A percentile compares a stretch with the other conserved stretches of the same genome.
Conservation (phyloP, 1,284 basidiomycete species). For the Stereum hirsutum region DNA sequence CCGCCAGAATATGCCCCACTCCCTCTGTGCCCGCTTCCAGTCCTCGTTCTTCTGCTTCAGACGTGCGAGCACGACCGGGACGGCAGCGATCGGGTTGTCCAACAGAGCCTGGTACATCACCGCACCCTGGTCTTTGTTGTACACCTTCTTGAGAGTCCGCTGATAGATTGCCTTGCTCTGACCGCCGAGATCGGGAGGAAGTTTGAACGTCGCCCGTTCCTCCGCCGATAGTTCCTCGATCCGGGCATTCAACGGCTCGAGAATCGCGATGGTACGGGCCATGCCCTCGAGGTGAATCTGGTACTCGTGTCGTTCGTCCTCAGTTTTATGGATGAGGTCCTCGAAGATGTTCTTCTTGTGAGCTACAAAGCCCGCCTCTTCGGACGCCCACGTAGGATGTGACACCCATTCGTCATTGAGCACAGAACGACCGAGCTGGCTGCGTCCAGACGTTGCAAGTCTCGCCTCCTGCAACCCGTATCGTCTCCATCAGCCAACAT, state of each 20-base stretch:
- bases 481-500: slow-evolving; percentile 3
- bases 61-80: slow-evolving; percentile 87
- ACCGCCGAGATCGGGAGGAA: slow-evolving; percentile 87
- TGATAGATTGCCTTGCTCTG: slow-evolving; percentile 87
- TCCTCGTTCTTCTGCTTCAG: slow-evolving; percentile 96
- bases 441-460: slow-evolving; percentile 89
- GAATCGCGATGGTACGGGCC: slow-evolving; percentile 82
- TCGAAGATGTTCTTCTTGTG: slow-evolving; percentile 98
- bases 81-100: slow-evolving; percentile 84
- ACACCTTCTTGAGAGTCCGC: slow-evolving; percentile 92
- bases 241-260: slow-evolving; percentile 84
- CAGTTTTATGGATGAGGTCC: slow-evolving; percentile 92
- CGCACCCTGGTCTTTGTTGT: slow-evolving; percentile 73
- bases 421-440: slow-evolving; percentile 93
- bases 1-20: slow-evolving; percentile 97
- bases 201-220: slow-evolving; percentile 77
- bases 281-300: slow-evolving; percentile 95
- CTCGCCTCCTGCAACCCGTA: slow-evolving; percentile 62
- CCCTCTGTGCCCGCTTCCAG: slow-evolving; percentile 90
- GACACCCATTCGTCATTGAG: slow-evolving; percentile 97
- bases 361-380: slow-evolving; percentile 88
- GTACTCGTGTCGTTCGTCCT: slow-evolving; percentile 98
- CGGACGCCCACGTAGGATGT: slow-evolving; percentile 96
- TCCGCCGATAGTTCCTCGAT: slow-evolving; percentile 89
- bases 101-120: slow-evolving; percentile 91